Percentiles rank a stretch among this genome's conserved stretches.
These are phyloP conservation scores for Bacidia gigantensis DNA, from an alignment of 495 filamentous ascomycete genomes.

Conservation along the genomic window DNA sequence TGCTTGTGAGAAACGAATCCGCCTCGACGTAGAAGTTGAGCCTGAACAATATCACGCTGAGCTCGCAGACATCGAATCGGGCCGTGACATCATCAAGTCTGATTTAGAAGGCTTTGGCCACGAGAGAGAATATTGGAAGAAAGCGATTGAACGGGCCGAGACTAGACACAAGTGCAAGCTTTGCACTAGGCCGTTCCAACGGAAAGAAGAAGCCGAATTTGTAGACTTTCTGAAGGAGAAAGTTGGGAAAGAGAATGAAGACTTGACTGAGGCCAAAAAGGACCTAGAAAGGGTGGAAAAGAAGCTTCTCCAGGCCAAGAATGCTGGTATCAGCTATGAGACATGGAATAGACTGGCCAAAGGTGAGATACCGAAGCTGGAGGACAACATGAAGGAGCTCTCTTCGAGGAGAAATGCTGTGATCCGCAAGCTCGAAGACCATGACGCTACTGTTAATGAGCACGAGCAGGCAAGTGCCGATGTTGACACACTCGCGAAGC, in stretches of 20 bases:
- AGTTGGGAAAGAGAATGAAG: constrained; percentile 35
- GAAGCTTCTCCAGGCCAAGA: constrained; percentile 41
- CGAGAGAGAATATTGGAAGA: constrained; percentile 48
- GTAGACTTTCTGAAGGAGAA: constrained; percentile 46
- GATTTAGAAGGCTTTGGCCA: constrained; percentile 49
- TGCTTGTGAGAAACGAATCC: constrained; percentile 37
- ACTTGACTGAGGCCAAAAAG: constrained; percentile 36
- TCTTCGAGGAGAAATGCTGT: constrained; percentile 43
- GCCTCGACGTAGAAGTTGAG: constrained; percentile 38
- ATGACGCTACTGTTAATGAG: constrained; percentile 55
- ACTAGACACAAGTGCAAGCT: constrained; percentile 53
- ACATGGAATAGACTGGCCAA: constrained; percentile 52
- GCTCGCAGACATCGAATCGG: constrained; percentile 42
- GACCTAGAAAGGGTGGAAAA: constrained; percentile 39
- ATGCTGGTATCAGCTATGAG: constrained; percentile 54
- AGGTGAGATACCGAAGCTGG: constrained; percentile 55
- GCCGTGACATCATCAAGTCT: constrained; percentile 45
- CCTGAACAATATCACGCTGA: constrained; percentile 38
- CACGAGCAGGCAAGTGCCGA: constrained; percentile 54
- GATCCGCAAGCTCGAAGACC: constrained; percentile 52
- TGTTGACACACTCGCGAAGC: constrained; percentile 58
- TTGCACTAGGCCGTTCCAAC: constrained; percentile 51
- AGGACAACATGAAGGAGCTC: constrained; percentile 43
- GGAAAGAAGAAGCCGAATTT: constrained; percentile 42
- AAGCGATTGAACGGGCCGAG: constrained; percentile 44